A percentile compares a stretch with the other conserved stretches of the same genome.
These are phyloP conservation scores for Trichoderma atroviride DNA, from an alignment of 2,329 filamentous ascomycete species.

Conservation along the genomic window DNA sequence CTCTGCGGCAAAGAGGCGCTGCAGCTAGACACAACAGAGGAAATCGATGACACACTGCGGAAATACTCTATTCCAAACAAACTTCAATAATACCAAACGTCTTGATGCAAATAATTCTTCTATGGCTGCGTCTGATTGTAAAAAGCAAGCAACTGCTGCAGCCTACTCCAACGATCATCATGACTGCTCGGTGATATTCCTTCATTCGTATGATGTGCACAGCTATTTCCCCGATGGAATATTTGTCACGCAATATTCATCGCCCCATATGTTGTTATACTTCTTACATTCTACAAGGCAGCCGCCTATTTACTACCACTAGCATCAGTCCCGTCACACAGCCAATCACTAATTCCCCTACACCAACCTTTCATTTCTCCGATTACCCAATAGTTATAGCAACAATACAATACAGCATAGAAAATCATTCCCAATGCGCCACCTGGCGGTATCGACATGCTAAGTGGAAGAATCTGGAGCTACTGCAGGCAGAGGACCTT, in stretches of 20 bases:
- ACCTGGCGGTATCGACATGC: background rate
- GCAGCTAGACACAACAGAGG: no score
- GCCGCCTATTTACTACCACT: background rate
- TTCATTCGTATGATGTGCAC: background rate
- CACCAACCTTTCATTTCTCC: background rate
- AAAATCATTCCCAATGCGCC: background rate
- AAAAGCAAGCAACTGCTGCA: background rate
- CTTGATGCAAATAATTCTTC: background rate
- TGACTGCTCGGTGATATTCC: background rate
- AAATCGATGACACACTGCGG: background rate
- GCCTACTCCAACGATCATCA: background rate
- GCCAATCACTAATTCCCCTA: background rate
- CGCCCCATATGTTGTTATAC: background rate
- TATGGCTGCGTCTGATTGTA: no score
- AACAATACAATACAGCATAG: no score
- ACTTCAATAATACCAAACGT: background rate
- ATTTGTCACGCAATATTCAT: background rate
- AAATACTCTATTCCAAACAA: background rate
- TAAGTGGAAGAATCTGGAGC: background rate
- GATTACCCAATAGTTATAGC: background rate
- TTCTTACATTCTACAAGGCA: background rate
- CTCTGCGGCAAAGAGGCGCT: background rate
- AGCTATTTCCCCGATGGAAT: background rate
- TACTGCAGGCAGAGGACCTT: background rate
- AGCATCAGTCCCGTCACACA: background rate